Base-by-base conservation (phyloP, 148 eudicot genomes). In the Amaranthus cruentus region DNA sequence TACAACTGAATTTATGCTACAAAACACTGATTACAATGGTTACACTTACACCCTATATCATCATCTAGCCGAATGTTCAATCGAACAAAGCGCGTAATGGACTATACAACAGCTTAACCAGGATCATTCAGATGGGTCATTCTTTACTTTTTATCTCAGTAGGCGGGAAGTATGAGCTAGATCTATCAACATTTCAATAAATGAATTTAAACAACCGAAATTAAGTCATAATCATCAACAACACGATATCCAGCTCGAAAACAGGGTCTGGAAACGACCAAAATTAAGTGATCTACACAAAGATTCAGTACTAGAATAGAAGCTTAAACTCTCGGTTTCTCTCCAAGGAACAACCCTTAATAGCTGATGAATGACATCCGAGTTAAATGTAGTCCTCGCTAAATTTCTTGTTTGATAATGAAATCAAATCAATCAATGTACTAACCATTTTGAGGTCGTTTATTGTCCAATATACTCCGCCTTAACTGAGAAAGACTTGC, bases 311-410 rank as follows among this genome's bases (percentile, higher is more conserved):
- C 21, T 63, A 70, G 76, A 65, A 73, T 47, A 50, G 60, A 76
- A 78, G 70, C 80, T 73, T 81, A 81, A 73, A 73, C 52, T 43
- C 58, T 73, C 54, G 58, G 80, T 69, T 69, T 61, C 64, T 9
- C 61, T 70, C 53, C 71, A 66, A 67, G 21, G 38, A 28, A 28
- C 57, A 71, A 65, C 58, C 72, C 63, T 64, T 65, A 11, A 62
- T 1, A 52, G 42, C 58, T 44, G 46, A 47, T 57, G 71, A 65
- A 71, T 65, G 77, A 55, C 76, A 69, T 71, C 70, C 28, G 50
- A 43, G 57, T 51, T 51, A 58, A 71, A 61, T 76, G 69, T 62
- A 60, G 11, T 68, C 56, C 52, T 18, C 13, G 6, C 28, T 15
- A 7, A 15, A 53, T 43, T 67, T 70, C 54, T 61, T n/a, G 11